Percentiles rank a stretch among this genome's conserved stretches.
phyloP scores from a whole-genome alignment of 768 basidiomycete species.

The Nidularia sp. region DNA sequence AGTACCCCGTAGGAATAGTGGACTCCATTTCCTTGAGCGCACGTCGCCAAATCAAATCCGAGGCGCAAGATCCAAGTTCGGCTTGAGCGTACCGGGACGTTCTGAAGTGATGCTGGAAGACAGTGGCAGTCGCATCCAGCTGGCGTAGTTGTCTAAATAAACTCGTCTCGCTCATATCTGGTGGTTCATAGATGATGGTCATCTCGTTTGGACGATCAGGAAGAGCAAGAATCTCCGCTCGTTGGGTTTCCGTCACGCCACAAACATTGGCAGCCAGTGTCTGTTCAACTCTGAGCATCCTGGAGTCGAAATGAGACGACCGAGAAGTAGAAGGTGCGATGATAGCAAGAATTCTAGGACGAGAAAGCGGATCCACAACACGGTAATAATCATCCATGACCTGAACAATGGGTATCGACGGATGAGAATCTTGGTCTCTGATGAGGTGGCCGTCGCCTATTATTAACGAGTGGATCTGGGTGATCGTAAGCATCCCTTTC shows the following conservation, averaged over 20 bases:
- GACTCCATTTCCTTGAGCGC: conserved; percentile 37
- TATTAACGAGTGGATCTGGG: conserved; percentile 40
- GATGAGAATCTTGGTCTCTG: conserved; percentile 29
- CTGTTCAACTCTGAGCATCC: conserved; percentile 32
- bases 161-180: conserved; percentile 27
- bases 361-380: conserved; percentile 22
- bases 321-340: conserved; percentile 19
- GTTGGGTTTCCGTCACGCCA: conserved; percentile 27
- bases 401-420: conserved; percentile 30
- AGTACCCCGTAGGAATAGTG: conserved; percentile 22
- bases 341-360: conserved; percentile 42
- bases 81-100: conserved; percentile 40
- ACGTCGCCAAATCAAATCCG: conserved; percentile 67
- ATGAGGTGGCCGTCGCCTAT: conserved; percentile 36
- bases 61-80: conserved; percentile 65
- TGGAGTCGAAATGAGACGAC: conserved; percentile 22
- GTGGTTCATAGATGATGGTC: conserved; percentile 47
- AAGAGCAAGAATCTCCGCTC: conserved; percentile 24
- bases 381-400: conserved; percentile 44
- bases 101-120: conserved; percentile 38
- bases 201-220: conserved; percentile 42
- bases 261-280: conserved; percentile 33
- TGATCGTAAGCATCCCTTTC: conserved; percentile 31
- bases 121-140: conserved; percentile 32
- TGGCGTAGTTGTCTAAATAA: conserved; percentile 45